phyloP scores from a whole-genome alignment of 1,139 yeast genomes.

The Kluyveromyces marxianus region DNA sequence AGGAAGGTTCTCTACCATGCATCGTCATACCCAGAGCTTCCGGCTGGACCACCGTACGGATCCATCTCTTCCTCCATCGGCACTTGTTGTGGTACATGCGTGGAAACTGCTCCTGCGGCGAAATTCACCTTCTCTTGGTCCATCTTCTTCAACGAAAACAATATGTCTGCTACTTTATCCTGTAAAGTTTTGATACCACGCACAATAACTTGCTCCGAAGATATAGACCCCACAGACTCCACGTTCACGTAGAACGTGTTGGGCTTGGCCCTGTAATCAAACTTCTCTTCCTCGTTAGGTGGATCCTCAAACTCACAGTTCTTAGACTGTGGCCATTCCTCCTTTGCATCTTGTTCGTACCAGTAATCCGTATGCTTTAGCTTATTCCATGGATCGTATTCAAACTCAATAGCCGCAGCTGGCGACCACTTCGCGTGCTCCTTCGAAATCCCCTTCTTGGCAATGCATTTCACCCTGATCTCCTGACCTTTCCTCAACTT shows the following conservation, averaged over 20 bases:
- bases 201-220: slow-evolving; percentile 82
- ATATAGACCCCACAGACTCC: slow-evolving; percentile 84
- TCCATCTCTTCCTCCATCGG: slow-evolving; percentile 40
- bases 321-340: slow-evolving; percentile 87
- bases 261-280: slow-evolving; percentile 82
- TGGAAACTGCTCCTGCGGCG: slow-evolving; percentile 44
- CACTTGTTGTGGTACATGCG: slow-evolving; percentile 33
- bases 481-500: slow-evolving; percentile 92
- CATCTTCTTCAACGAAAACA: slow-evolving; percentile 65
- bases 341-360: slow-evolving; percentile 84
- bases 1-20: slow-evolving; percentile 21
- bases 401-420: slow-evolving; percentile 94
- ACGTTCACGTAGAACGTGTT: slow-evolving; percentile 76
- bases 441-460: slow-evolving; percentile 95
- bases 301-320: slow-evolving; percentile 97
- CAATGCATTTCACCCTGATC: slow-evolving; percentile 79
- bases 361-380: slow-evolving; percentile 91
- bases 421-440: slow-evolving; percentile 99
- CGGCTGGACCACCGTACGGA: slow-evolving; percentile 38
- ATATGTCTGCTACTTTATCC: slow-evolving; percentile 82
- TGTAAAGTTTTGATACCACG: slow-evolving; percentile 81
- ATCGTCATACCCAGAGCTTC: slow-evolving; percentile 23
- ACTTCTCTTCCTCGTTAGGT: slow-evolving; percentile 79
- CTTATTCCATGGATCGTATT: slow-evolving; percentile 99
- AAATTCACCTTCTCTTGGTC: slow-evolving; percentile 44